Percentiles rank a stretch among this genome's conserved stretches.
Conservation (phyloP, 345 rosid species). For the Populus davidiana region DNA sequence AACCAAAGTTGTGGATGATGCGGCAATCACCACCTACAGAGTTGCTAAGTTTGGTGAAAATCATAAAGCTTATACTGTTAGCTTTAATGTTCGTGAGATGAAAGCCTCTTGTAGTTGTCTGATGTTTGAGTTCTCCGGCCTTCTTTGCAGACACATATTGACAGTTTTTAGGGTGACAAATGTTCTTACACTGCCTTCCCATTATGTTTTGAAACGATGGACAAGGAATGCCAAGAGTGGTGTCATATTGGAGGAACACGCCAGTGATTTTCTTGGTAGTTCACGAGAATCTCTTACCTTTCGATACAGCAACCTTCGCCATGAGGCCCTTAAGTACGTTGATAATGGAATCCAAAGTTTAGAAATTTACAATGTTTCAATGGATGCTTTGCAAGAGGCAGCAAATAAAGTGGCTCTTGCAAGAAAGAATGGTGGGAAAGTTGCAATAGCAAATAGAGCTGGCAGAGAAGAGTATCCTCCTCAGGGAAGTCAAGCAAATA, state of each 20-base stretch:
- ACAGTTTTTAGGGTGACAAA: constrained; percentile 58
- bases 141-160: constrained; percentile 55
- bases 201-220: constrained; percentile 51
- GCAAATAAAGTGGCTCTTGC: constrained; percentile 32
- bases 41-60: constrained; percentile 57
- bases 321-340: constrained; percentile 48
- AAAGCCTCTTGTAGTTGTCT: constrained; percentile 56
- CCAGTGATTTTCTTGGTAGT: constrained; percentile 29
- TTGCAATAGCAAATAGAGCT: background rate
- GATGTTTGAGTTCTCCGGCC: constrained; percentile 64
- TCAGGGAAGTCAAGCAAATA: constrained; percentile 8
- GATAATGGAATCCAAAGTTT: constrained; percentile 40
- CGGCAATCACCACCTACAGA: constrained; percentile 29
- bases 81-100: constrained; percentile 49
- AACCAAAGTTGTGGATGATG: constrained; percentile 39
- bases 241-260: constrained; percentile 41
- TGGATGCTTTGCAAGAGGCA: constrained; percentile 47
- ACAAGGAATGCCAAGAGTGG: constrained; percentile 57
- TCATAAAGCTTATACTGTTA: constrained; percentile 41
- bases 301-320: constrained; percentile 48
- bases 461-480: background rate
- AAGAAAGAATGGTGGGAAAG: constrained; percentile 15
- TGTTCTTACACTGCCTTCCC: constrained; percentile 58
- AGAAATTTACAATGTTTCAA: constrained; percentile 40
- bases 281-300: constrained; percentile 50